These are phyloP conservation scores for Phytophthora parvispora DNA, from an alignment of 352 stramenopile genomes.

Conservation along the genomic window DNA sequence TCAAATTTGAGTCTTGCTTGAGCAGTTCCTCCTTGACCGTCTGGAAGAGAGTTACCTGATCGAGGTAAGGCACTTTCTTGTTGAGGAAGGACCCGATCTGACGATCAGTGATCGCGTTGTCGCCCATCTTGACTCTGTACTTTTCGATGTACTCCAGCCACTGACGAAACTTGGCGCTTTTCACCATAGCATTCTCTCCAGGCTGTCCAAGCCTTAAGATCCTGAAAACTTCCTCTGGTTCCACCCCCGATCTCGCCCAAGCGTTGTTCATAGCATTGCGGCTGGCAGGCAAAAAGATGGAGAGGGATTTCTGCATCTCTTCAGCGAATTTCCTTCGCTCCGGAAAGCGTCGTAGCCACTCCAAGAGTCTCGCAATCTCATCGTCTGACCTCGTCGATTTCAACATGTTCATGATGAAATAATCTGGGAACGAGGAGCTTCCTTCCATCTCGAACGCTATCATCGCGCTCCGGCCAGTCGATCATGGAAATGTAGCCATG, in stretches of 20 bases:
- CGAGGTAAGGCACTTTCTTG: not conserved
- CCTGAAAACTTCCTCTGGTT: not conserved
- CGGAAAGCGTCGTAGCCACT: not conserved
- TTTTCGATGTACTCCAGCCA: not conserved
- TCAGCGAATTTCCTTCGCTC: not conserved
- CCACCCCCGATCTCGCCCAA: not conserved
- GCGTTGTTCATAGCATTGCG: not conserved
- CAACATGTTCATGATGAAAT: not conserved
- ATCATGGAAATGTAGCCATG: conserved; percentile 41
- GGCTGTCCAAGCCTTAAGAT: not conserved
- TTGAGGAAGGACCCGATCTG: not conserved
- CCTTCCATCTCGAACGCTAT: not conserved
- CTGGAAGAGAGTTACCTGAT: not conserved
- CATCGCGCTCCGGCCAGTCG: no score
- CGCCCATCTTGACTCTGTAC: not conserved
- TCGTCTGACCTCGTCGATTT: not conserved
- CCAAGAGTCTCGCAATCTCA: not conserved
- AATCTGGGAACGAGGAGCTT: not conserved
- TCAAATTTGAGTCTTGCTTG: not conserved
- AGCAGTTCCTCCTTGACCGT: not conserved
- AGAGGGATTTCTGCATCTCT: not conserved
- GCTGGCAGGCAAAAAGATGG: not conserved
- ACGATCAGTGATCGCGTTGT: not conserved
- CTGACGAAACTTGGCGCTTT: not conserved
- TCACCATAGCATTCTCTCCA: not conserved